These are phyloP conservation scores for Solanum chiquidenum DNA, from an alignment of 257 asterid species.

Conservation along the genomic window DNA sequence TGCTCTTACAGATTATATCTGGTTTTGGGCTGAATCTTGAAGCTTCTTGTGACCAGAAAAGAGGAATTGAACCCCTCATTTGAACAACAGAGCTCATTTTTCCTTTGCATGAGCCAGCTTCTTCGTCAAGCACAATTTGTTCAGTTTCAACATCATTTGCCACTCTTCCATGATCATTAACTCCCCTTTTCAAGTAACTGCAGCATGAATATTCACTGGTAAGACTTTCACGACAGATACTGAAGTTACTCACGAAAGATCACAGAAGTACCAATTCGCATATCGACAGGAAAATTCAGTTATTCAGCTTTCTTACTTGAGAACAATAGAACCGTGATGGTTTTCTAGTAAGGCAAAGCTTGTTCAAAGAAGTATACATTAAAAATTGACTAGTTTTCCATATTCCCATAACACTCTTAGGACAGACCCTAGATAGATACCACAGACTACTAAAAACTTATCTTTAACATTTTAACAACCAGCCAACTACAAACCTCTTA, in stretches of 20 bases:
- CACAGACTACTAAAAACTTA: background rate
- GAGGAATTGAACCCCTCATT: slow-evolving; percentile 99
- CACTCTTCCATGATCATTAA: slow-evolving; percentile 94
- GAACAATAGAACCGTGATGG: background rate
- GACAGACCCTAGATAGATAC: background rate
- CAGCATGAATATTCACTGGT: slow-evolving; percentile 10
- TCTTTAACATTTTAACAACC: background rate
- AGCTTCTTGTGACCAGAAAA: slow-evolving; percentile 99
- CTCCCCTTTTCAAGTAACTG: slow-evolving; percentile 96
- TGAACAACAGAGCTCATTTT: slow-evolving; percentile 98
- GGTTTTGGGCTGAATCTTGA: slow-evolving; percentile 99
- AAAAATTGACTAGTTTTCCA: background rate
- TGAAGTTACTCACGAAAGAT: background rate
- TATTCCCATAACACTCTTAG: background rate
- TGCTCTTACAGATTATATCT: slow-evolving; percentile 82
- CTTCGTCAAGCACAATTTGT: slow-evolving; percentile 93
- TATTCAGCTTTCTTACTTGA: background rate
- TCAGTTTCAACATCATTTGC: slow-evolving; percentile 99
- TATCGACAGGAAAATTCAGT: background rate
- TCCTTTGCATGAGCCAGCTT: slow-evolving; percentile 93
- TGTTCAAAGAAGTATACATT: background rate
- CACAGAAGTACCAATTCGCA: background rate
- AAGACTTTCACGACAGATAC: background rate
- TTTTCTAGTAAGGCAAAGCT: background rate
- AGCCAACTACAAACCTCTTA: background rate